Conservation (phyloP, 345 rosid species). For the Hypericum androsaemum region DNA sequence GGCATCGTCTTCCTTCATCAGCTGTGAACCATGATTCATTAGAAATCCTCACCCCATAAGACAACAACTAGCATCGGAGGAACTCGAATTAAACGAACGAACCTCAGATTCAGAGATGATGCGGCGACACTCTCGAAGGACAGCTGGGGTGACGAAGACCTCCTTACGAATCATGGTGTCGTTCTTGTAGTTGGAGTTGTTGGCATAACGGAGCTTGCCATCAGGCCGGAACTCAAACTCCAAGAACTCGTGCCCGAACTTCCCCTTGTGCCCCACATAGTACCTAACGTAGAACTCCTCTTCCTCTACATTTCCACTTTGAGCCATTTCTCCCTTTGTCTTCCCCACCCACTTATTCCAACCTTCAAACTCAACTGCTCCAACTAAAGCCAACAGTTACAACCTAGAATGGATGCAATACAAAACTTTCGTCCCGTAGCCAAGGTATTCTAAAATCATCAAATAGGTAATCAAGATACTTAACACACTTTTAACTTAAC, state of each 20-base stretch:
- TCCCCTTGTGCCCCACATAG: slow-evolving; percentile 97
- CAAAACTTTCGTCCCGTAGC: no score
- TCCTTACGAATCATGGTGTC: slow-evolving; percentile 98
- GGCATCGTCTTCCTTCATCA: slow-evolving; percentile 96
- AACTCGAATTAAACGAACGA: background rate
- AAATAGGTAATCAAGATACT: no score
- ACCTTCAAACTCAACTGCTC: no score
- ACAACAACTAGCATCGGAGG: background rate
- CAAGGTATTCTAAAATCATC: no score
- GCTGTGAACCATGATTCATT: slow-evolving; percentile 30
- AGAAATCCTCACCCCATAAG: background rate
- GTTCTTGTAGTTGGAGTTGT: slow-evolving; percentile 98
- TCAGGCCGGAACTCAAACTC: slow-evolving; percentile 97
- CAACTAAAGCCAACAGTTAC: no score
- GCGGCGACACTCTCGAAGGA: slow-evolving; percentile 87
- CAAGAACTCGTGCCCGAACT: slow-evolving; percentile 94
- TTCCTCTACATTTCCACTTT: slow-evolving; percentile 22
- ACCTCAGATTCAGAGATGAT: slow-evolving; percentile 98
- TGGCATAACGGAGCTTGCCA: slow-evolving; percentile 97
- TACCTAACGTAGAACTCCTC: slow-evolving; percentile 84
- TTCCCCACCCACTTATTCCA: no score
- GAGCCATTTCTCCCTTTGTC: no score
- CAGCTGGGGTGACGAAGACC: slow-evolving; percentile 91
- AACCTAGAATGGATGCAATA: no score
- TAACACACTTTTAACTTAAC: no score